phyloP scores from a whole-genome alignment of 2,329 filamentous ascomycete species.

The Coniochaeta ligniaria region DNA sequence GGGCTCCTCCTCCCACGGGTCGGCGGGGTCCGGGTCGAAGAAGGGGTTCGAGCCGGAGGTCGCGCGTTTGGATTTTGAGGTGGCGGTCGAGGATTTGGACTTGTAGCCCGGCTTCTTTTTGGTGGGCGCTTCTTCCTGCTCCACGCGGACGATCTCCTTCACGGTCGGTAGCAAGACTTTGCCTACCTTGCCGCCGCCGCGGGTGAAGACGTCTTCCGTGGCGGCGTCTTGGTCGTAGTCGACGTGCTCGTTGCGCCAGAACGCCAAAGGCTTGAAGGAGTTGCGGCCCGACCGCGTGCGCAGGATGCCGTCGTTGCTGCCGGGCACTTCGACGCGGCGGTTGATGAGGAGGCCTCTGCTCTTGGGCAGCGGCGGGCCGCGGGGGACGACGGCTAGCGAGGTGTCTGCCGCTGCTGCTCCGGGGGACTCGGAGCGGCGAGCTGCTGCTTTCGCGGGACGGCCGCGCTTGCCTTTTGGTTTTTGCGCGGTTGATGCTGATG shows the following conservation, averaged over 20 bases:
- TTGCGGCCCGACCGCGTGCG: constrained; percentile 70
- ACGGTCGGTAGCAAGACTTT: constrained; percentile 61
- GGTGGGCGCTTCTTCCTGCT: constrained; percentile 34
- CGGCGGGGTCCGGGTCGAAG: constrained; percentile 39
- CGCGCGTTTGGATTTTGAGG: neutral
- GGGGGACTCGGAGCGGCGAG: constrained; percentile 15
- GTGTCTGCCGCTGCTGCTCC: constrained; percentile 26
- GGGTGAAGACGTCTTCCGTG: constrained; percentile 33
- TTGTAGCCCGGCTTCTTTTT: neutral
- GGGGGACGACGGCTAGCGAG: constrained; percentile 38
- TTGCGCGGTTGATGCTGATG: constrained; percentile 5
- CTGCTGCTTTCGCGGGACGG: constrained; percentile 12
- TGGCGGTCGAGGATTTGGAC: neutral
- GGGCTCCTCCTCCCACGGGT: constrained; percentile 65
- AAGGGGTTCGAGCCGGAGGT: neutral
- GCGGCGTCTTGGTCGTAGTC: constrained; percentile 58
- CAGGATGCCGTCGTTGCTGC: constrained; percentile 37
- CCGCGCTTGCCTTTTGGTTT: constrained; percentile 12
- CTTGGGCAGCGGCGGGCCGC: constrained; percentile 48
- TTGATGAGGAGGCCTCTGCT: constrained; percentile 46
- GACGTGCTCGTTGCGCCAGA: constrained; percentile 78
- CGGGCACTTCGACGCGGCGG: constrained; percentile 28
- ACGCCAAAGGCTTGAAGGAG: constrained; percentile 72
- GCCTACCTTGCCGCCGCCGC: neutral
- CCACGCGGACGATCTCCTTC: constrained; percentile 70